Conservation (phyloP, 2,329 filamentous ascomycete species). For the Eurotiales sp. region DNA sequence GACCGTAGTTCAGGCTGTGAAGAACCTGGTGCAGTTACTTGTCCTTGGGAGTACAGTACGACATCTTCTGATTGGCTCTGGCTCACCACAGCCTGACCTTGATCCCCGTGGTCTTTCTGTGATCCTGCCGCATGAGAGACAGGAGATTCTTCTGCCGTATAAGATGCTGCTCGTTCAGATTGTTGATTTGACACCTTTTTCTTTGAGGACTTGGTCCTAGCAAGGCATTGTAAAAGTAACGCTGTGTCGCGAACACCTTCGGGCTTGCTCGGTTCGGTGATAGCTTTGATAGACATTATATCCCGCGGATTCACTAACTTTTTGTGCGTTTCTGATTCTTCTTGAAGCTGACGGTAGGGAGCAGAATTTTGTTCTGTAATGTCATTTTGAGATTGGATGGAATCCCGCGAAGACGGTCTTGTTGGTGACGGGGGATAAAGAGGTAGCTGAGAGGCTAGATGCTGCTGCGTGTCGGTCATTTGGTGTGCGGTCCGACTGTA, state of each 20-base stretch:
- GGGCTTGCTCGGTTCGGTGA: background rate
- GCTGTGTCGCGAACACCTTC: background rate
- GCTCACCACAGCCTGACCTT: background rate
- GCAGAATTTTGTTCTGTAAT: background rate
- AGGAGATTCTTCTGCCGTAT: no score
- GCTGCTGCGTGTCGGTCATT: background rate
- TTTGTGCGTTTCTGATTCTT: slow-evolving; percentile 3
- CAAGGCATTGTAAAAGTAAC: slow-evolving; percentile 6
- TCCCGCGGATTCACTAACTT: background rate
- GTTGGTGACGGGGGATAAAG: background rate
- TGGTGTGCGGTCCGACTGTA: background rate
- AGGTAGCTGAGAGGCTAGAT: slow-evolving; percentile 1
- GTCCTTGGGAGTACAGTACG: background rate
- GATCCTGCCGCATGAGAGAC: no score
- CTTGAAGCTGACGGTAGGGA: background rate
- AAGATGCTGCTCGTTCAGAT: no score
- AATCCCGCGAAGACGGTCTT: slow-evolving; percentile 7
- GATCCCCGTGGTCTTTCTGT: background rate
- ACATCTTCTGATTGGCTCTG: background rate
- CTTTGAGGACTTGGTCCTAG: background rate
- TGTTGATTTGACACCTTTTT: no score
- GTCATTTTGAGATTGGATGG: slow-evolving; percentile 7
- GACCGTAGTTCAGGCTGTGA: background rate
- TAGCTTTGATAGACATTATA: background rate
- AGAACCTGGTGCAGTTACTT: background rate